Conservation (phyloP, 768 basidiomycete species). For the Tricholoma bakamatsutake region DNA sequence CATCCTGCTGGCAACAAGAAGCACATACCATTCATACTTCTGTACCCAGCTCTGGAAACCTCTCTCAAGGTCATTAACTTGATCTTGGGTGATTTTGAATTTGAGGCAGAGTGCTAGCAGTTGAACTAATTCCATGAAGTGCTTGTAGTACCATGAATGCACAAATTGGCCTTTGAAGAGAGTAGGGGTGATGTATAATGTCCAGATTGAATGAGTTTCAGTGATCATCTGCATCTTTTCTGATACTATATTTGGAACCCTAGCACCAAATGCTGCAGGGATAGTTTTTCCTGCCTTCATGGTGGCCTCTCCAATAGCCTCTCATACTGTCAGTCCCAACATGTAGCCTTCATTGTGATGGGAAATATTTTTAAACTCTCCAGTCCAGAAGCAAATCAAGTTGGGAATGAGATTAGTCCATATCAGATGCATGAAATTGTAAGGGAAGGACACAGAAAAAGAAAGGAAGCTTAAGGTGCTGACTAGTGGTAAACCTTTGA, state of each 20-base stretch:
- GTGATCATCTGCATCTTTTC: not conserved
- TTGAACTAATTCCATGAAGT: slow-evolving; percentile 1
- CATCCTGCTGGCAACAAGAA: no score
- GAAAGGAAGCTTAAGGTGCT: no score
- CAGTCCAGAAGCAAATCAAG: no score
- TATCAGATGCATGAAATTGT: no score
- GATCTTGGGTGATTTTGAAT: slow-evolving; percentile 19
- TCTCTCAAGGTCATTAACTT: slow-evolving; percentile 10
- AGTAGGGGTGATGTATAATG: not conserved
- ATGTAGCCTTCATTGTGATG: no score
- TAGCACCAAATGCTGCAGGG: not conserved
- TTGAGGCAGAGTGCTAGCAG: slow-evolving; percentile 16
- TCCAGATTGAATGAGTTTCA: not conserved
- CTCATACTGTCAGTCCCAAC: no score
- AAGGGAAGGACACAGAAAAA: no score
- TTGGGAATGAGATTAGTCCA: no score
- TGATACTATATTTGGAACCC: not conserved
- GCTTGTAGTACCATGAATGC: slow-evolving; percentile 26
- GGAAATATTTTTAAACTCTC: no score
- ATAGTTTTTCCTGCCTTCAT: no score
- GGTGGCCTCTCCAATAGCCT: no score
- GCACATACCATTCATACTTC: slow-evolving; percentile 31
- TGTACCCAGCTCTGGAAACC: slow-evolving; percentile 32
- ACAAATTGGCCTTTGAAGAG: not conserved
- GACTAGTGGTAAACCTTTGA: no score